Evolutionary conservation across 768 basidiomycete genomes (phyloP), one percentile per base, ranked within the genome.

Genomic region (Termitomyces sp.): DNA sequence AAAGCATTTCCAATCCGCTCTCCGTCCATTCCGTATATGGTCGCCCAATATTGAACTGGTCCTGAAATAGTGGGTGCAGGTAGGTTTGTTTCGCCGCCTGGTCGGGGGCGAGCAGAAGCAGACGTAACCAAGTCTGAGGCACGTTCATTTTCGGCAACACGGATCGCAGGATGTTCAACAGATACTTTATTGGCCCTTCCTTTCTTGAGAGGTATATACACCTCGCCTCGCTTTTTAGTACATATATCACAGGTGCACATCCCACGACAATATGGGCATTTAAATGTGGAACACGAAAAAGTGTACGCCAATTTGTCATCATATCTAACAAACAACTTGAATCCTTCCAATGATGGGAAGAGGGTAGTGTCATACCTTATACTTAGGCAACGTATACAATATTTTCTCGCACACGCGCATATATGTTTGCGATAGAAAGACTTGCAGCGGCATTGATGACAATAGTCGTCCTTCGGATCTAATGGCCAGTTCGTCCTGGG

Each of bases 231-330:
- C 56, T 60, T 73, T 27, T 65, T 59, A 14, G 76, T 70, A 61
- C 82, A 84, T 0, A 5, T 0, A 11, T 79, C 77, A 63, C 83
- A 85, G 44, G 77, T 81, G 66, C 83, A 85, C 11, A 59, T 75
- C 11, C 69, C 62, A 3, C 64, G 62, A 62, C 82, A 85, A 14
- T 25, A 60, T 0, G 83, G 83, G 60, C 84, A 85, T 23, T 62
- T 54, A 51, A 76, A 78, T 17, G 62, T 52, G 27, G 56, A 19
- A 9, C 53, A 31, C 0, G 58, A 42, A 21, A 61, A 50, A 37
- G 67, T 57, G 49, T 69, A 70, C 7, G 53, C 49, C 29, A 63
- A 31, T 16, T 54, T 63, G 6, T 63, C 65, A 56, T 74, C 41
- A 27, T 41, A 48, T 45, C 42, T 46, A 16, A 53, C 1, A 27